phyloP scores from a whole-genome alignment of 139 green algal genomes.

The Picochlorum costavermella region DNA sequence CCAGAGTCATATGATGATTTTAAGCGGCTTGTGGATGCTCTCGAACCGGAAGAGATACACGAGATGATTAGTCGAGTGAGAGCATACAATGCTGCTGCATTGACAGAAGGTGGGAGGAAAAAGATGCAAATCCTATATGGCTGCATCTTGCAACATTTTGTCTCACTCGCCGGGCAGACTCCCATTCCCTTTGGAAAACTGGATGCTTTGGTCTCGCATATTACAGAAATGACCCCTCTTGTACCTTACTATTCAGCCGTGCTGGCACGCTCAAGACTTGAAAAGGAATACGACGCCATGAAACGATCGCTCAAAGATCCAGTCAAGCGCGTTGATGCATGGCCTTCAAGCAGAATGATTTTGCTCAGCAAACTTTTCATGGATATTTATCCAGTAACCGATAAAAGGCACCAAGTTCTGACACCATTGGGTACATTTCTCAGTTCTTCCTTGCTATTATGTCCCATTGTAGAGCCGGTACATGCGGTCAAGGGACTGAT shows the following conservation, averaged over 20 bases:
- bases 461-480: slow-evolving; percentile 32
- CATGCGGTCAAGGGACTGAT: slow-evolving; percentile 36
- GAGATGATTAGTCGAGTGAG: slow-evolving; percentile 65
- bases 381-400: slow-evolving; percentile 69
- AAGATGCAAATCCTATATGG: slow-evolving; percentile 82
- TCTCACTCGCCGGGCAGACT: slow-evolving; percentile 40
- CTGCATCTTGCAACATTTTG: slow-evolving; percentile 88
- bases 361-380: slow-evolving; percentile 78
- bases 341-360: slow-evolving; percentile 45
- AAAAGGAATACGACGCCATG: slow-evolving; percentile 29
- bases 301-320: slow-evolving; percentile 24
- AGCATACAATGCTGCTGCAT: slow-evolving; percentile 51
- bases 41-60: slow-evolving; percentile 43
- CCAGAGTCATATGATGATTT: slow-evolving; percentile 68
- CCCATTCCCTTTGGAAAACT: slow-evolving; percentile 50
- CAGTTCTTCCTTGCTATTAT: slow-evolving; percentile 37
- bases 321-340: slow-evolving; percentile 13
- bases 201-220: slow-evolving; percentile 52
- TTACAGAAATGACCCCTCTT: slow-evolving; percentile 50
- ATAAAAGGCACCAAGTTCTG: slow-evolving; percentile 74
- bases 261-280: slow-evolving; percentile 66
- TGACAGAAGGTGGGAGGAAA: slow-evolving; percentile 60
- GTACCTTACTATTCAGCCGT: slow-evolving; percentile 87
- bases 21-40: slow-evolving; percentile 32
- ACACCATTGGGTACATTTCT: slow-evolving; percentile 60